These are phyloP conservation scores for apple (Malus domestica) DNA, from an alignment of 306 rosid species.

Conservation along the genomic window DNA sequence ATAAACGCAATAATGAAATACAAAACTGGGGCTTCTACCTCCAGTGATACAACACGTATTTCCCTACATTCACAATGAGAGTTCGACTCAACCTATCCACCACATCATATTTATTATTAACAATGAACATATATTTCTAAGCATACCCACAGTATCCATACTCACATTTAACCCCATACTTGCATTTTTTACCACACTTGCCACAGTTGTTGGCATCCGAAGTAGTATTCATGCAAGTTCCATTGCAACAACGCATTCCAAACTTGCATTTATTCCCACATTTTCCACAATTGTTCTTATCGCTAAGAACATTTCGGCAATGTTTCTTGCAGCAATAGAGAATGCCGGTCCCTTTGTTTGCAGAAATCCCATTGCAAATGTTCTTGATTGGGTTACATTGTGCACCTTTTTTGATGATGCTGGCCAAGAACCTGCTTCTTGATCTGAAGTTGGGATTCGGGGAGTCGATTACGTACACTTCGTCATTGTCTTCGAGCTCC, in stretches of 20 bases:
- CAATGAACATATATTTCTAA: neutral
- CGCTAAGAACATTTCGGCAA: conserved; percentile 51
- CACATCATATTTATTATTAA: neutral
- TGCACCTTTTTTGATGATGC: conserved; percentile 37
- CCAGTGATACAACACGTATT: neutral
- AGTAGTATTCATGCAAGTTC: conserved; percentile 32
- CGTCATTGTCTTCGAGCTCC: conserved; percentile 9
- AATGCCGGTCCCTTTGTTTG: conserved; percentile 45
- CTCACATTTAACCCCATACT: conserved; percentile 35
- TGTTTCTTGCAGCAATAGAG: conserved; percentile 67
- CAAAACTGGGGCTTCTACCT: neutral
- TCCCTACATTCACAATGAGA: neutral
- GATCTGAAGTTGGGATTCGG: conserved; percentile 23
- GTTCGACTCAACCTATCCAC: neutral
- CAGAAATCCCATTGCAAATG: conserved; percentile 47
- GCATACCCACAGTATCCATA: conserved; percentile 57
- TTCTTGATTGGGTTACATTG: conserved; percentile 27
- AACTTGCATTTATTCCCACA: conserved; percentile 52
- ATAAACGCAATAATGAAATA: neutral
- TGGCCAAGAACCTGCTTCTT: conserved; percentile 43
- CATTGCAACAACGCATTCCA: conserved; percentile 46
- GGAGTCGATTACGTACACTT: conserved; percentile 32
- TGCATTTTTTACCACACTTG: conserved; percentile 49
- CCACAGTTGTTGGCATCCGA: conserved; percentile 43
- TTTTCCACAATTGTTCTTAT: conserved; percentile 45